These are phyloP conservation scores for Ceratocystis cubensis DNA, from an alignment of 2,329 filamentous ascomycete genomes.

Conservation along the genomic window DNA sequence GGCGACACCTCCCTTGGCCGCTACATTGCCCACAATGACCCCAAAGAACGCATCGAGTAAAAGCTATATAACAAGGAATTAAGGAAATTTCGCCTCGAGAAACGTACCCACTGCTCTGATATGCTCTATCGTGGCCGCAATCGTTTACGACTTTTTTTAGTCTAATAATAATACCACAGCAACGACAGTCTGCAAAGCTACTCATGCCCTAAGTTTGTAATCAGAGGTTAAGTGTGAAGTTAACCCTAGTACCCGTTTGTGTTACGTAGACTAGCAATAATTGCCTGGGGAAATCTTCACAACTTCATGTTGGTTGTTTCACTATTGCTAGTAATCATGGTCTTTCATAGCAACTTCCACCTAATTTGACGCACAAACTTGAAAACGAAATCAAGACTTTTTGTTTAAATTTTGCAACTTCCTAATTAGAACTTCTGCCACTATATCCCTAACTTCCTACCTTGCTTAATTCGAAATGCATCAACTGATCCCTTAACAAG, in stretches of 20 bases:
- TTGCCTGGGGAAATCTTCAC: no score
- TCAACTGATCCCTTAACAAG: no score
- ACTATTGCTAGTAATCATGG: no score
- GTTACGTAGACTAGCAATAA: no score
- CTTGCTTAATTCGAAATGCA: not conserved
- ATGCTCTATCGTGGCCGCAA: not conserved
- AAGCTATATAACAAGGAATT: not conserved
- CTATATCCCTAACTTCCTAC: not conserved
- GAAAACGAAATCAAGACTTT: not conserved
- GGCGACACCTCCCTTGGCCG: conserved; percentile 6
- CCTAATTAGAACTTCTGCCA: not conserved
- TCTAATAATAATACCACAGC: not conserved
- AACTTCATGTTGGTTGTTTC: no score
- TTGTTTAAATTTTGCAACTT: not conserved
- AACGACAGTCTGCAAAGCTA: not conserved
- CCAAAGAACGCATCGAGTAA: not conserved
- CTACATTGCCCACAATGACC: not conserved
- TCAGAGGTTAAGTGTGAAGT: not conserved
- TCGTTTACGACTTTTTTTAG: not conserved
- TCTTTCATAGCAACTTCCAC: not conserved
- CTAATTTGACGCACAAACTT: not conserved
- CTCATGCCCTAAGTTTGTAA: not conserved
- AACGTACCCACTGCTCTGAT: conserved; percentile 2
- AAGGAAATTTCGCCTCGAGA: not conserved
- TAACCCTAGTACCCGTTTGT: not conserved